Evolutionary conservation across 805 yeast genomes (phyloP), one percentile per base, ranked within the genome.

Genomic region (Kockiozyma suomiensis): DNA sequence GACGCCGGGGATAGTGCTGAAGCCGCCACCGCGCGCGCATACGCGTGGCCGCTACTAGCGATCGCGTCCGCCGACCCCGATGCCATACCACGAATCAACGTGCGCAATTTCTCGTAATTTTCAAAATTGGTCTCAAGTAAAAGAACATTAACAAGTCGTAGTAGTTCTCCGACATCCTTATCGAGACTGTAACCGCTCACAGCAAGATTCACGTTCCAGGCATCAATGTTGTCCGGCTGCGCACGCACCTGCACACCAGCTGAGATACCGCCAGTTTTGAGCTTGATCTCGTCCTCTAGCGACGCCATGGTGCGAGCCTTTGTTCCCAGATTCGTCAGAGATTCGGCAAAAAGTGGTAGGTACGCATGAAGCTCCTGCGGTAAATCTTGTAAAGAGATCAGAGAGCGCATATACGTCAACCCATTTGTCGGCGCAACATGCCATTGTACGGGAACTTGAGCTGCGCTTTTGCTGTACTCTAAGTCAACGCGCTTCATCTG

Each of bases 251-350:
- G 78, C 6, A 84, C 77, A 21, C 82, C 78, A n/a, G 91, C 81
- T 3, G 84, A 77, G 19, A 94, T 73, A 0, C 97, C 97, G 26
- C 98, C 98, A 0, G 98, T 91, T 57, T 81, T 79, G 51, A 86
- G 77, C 70, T 87, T 89, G 66, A 94, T 91, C 47, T 85, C 84
- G 66, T 92, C 91, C 70, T 93, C 98, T 59, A 94, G 80, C 38
- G 85, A 87, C 23, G 90, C 88, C 82, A 89, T 89, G 0, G 86
- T 71, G 59, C 86, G 85, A 7, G 73, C 69, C 6, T 76, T 71
- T 1, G 99, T 93, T n/a, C 99, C 99, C 64, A 94, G 78, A 70
- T 86, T 90, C 2, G 96, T 87, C 61, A 94, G 76, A 49, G 96
- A 87, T 30, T 86, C 87, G 8, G 87, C 78, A 74, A 88, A 94